Base-by-base conservation (phyloP, 2,329 filamentous ascomycete species). In the Westerdykella ornata region DNA sequence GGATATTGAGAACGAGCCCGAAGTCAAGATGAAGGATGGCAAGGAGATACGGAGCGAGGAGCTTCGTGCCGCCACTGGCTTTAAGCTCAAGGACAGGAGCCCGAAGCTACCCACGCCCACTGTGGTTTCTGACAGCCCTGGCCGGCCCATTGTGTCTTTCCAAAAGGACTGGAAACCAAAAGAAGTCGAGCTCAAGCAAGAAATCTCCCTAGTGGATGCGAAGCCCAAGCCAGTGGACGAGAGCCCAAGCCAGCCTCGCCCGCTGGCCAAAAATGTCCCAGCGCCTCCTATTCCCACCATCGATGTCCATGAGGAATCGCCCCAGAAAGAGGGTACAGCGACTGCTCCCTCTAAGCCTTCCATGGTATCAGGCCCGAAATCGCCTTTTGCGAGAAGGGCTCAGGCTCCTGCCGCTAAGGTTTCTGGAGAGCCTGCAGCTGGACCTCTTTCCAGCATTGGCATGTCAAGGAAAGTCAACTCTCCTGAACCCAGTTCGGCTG, bases 61-160 rank as follows among this genome's bases (percentile, higher is more conserved):
- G 45, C 92, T 97, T 51, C 81, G 87, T 45, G 80, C 85, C 52
- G 90, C 90, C 41, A 97, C 90, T 6, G 92, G 85, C 68, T 94
- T 94, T 78, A 84, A 75, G 62, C 72, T 92, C 49, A 88, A 81
- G 63, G 88, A 95, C 66, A 82, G 89, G 60, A 96, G 88, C 67
- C 69, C 81, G 43, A 94, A 86, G 62, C 74, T 97, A 47, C 90
- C 89, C 19, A 90, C 84, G 59, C 90, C 90, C 51, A 87, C 85
- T 41, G 83, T 86, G 59, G 89, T 97, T 67, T 96, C 88, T 71
- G 85, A 96, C 70, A 85, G 78, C 60, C 84, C 85, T 56, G 88
- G 88, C 56, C 81, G 90, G 62, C 90, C 90, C 49, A 97, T 97
- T 73, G 90, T 97, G 75, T 97, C 90, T 76, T 97, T 97, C 75